phyloP scores from a whole-genome alignment of 1,284 basidiomycete species.

The Termitomyces sp. region DNA sequence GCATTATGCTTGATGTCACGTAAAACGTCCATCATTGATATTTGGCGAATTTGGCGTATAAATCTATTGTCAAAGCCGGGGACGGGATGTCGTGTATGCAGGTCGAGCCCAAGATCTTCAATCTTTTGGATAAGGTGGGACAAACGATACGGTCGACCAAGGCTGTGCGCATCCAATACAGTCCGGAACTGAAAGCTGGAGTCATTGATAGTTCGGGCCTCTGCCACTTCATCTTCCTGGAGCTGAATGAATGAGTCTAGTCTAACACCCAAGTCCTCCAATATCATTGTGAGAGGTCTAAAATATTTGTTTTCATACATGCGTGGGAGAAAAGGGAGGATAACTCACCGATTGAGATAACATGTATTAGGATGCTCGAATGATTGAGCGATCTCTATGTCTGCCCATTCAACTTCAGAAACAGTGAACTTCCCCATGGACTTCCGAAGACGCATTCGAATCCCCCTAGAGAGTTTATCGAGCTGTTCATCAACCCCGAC shows the following conservation, averaged over 20 bases:
- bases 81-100: conserved; percentile 33
- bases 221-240: conserved; percentile 48
- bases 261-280: conserved; percentile 61
- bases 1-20: conserved; percentile 70
- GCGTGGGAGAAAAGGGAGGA: background rate
- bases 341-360: conserved; percentile 57
- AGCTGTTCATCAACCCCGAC: conserved; percentile 59
- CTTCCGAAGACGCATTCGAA: conserved; percentile 56
- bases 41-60: conserved; percentile 48
- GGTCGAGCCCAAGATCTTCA: conserved; percentile 41
- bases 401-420: conserved; percentile 42
- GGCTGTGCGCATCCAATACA: conserved; percentile 43
- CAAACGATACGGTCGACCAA: conserved; percentile 51
- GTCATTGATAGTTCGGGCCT: conserved; percentile 52
- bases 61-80: conserved; percentile 51
- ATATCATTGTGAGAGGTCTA: conserved; percentile 64
- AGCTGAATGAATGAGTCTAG: conserved; percentile 50
- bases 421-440: conserved; percentile 76
- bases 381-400: conserved; percentile 66
- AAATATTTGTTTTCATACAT: background rate
- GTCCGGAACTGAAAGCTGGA: conserved; percentile 41
- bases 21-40: conserved; percentile 57
- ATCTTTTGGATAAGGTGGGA: conserved; percentile 47
- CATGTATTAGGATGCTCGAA: conserved; percentile 53
- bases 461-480: conserved; percentile 30